Evolutionary conservation across 768 basidiomycete species (phyloP).

Genomic region (Lactifluus hygrophoroides): DNA sequence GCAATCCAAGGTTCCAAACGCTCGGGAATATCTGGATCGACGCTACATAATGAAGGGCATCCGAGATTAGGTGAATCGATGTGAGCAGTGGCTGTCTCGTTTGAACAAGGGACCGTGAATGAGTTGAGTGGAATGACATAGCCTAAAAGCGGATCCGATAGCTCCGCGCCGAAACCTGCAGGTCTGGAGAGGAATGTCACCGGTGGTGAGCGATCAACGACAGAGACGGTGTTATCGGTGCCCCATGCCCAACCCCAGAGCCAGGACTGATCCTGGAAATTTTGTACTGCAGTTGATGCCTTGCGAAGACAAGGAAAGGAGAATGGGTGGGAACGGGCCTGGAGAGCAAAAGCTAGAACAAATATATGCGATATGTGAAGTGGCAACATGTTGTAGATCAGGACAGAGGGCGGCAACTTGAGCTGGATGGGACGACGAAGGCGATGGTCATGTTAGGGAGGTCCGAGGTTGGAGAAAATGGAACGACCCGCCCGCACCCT

Average conservation of each 20-base stretch:
- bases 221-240: constrained; percentile 45
- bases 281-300: constrained; percentile 20
- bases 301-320: constrained; percentile 26
- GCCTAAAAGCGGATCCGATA: constrained; percentile 40
- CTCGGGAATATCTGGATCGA: constrained; percentile 47
- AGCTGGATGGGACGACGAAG: neutral
- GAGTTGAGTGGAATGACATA: constrained; percentile 32
- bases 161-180: constrained; percentile 72
- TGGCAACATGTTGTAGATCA: neutral
- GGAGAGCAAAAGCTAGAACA: constrained; percentile 1
- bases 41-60: constrained; percentile 60
- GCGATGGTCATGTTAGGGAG: neutral
- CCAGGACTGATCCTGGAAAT: constrained; percentile 27
- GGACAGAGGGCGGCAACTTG: neutral
- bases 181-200: constrained; percentile 61
- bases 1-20: constrained; percentile 78
- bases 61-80: constrained; percentile 37
- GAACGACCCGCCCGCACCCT: too few species aligned
- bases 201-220: constrained; percentile 67
- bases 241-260: constrained; percentile 35
- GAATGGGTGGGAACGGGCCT: neutral
- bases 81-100: constrained; percentile 18
- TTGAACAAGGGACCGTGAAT: constrained; percentile 37
- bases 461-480: too few species aligned
- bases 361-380: neutral